Evolutionary conservation across 2,329 filamentous ascomycete genomes (phyloP), one percentile per base, ranked within the genome.

Genomic region (Fusarium floridanum): DNA sequence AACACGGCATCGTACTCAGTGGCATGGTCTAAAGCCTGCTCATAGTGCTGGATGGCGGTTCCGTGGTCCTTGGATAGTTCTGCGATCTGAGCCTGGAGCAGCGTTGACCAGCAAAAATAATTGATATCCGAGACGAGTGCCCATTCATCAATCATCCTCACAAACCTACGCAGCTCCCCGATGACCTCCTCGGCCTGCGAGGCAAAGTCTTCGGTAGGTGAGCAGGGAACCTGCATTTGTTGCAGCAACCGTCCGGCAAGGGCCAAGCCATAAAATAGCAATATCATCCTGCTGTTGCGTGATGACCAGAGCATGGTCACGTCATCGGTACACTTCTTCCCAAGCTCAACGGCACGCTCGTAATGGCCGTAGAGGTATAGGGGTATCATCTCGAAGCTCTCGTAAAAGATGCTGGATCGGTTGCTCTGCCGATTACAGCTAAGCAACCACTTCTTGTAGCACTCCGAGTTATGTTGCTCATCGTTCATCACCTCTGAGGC

Each of bases 21-120:
- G 14, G 92, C 90, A 77, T 95, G 93, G 76, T 95, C 93, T 67
- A 95, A 83, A 8, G 91, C 90, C 71, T 90, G 86, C 79, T 96
- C 94, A 77, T 94, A 95, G 53, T 88, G 84, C 27, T 84, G 84
- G 37, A 95, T 86, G 9, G 92, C 91, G 3, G 82, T 79, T 4
- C 89, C 91, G 69, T 91, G 87, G 37, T 92, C 83, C 9, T 83
- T 83, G 6, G 85, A 84, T 65, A 94, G 84, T 75, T 95, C 93
- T 4, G 89, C 87, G 20, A 94, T 84, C 75, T 94, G 91, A 2
- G 92, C 93, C 64, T 91, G 88, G 1, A 96, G 85, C 16, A 94
- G 84, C 67, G 88, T 89, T 6, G 92, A 90, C 91, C 92, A 95
- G 1, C 88, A 84, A 11, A 91, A 83, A 80, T 95, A 95, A 81